A percentile compares a stretch with the other conserved stretches of the same genome.
phyloP scores from a whole-genome alignment of 2,329 filamentous ascomycete genomes.

The Ophiobolus disseminans region DNA sequence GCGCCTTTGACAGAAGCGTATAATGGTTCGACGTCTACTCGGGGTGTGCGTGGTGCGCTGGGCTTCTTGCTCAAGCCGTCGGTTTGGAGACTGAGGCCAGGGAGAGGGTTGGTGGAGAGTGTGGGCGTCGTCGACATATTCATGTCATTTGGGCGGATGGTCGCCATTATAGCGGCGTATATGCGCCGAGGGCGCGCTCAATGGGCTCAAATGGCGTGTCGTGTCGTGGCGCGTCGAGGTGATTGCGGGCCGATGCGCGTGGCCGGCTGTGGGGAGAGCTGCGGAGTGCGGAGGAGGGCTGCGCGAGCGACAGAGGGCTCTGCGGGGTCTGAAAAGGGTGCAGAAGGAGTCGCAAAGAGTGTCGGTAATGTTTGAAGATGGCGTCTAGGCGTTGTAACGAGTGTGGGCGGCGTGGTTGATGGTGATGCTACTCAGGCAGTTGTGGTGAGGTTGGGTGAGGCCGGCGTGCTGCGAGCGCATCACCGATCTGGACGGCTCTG shows the following conservation, averaged over 20 bases:
- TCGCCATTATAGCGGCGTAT: conserved; percentile 42
- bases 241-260: conserved; percentile 21
- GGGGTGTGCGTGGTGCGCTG: conserved; percentile 60
- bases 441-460: conserved; percentile 31
- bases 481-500: not conserved
- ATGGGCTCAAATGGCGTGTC: conserved; percentile 14
- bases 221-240: conserved; percentile 8
- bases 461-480: not conserved
- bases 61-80: conserved; percentile 55
- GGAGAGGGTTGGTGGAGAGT: conserved; percentile 44
- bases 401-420: conserved; percentile 31
- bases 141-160: conserved; percentile 48
- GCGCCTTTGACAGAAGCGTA: conserved; percentile 67
- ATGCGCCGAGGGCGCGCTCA: conserved; percentile 19
- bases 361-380: conserved; percentile 18
- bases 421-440: conserved; percentile 12
- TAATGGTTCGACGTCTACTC: conserved; percentile 68
- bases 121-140: conserved; percentile 44
- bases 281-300: conserved; percentile 16
- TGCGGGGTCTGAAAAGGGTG: conserved; percentile 5
- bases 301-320: conserved; percentile 8
- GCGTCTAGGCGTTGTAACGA: conserved; percentile 11
- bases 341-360: conserved; percentile 20
- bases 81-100: conserved; percentile 49
- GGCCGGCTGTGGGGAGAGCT: conserved; percentile 18